These are phyloP conservation scores for Zygnema cylindricum DNA, from an alignment of 139 green algal species.

Conservation along the genomic window DNA sequence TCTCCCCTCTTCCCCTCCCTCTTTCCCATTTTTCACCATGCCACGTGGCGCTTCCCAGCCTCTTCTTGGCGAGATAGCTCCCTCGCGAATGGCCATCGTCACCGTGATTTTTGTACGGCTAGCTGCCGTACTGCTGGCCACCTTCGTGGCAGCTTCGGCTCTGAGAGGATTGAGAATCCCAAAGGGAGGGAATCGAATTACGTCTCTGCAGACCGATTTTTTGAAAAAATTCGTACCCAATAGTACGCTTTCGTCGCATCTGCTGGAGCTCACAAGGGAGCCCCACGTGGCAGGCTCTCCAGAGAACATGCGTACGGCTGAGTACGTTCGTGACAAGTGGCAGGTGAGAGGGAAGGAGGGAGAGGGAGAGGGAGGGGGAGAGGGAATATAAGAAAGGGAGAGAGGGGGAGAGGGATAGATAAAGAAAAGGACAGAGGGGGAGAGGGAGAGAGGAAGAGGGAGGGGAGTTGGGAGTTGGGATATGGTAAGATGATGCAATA, in stretches of 20 bases:
- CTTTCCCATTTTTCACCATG: neutral
- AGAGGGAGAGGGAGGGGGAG: too few relatives aligned
- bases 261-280: constrained; percentile 23
- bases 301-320: constrained; percentile 35
- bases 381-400: too few relatives aligned
- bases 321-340: constrained; percentile 23
- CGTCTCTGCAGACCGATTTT: too few relatives aligned
- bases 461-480: too few relatives aligned
- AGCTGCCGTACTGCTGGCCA: neutral
- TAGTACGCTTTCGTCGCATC: neutral
- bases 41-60: neutral
- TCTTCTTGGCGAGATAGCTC: neutral
- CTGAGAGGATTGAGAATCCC: neutral
- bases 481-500: too few relatives aligned
- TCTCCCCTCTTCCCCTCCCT: neutral
- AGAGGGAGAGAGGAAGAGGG: too few relatives aligned
- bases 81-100: neutral
- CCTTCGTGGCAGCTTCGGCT: neutral
- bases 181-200: too few relatives aligned
- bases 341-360: too few relatives aligned
- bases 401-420: too few relatives aligned
- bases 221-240: neutral
- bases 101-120: neutral
- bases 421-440: too few relatives aligned
- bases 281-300: constrained; percentile 36